These are phyloP conservation scores for Guadua angustifolia DNA, from an alignment of 176 grass and related monocot genomes.

Conservation along the genomic window DNA sequence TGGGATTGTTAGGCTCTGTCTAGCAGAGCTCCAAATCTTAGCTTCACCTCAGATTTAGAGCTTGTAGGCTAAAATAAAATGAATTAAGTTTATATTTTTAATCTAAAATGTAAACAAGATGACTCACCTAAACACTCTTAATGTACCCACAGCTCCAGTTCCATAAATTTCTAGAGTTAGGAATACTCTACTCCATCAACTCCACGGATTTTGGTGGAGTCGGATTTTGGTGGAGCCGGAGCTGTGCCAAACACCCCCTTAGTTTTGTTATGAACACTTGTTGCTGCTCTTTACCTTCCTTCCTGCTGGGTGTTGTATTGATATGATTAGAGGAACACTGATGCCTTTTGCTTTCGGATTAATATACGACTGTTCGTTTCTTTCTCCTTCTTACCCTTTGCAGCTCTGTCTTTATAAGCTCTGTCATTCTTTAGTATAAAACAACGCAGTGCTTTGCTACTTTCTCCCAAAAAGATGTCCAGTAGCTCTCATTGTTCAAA, in stretches of 20 bases:
- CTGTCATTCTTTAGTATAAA: not conserved
- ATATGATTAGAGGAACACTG: not conserved
- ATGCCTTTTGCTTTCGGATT: not conserved
- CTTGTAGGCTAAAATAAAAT: too few relatives aligned
- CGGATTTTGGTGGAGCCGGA: too few relatives aligned
- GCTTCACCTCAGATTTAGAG: too few relatives aligned
- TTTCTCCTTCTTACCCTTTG: not conserved
- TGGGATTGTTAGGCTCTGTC: not conserved
- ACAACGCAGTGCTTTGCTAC: not conserved
- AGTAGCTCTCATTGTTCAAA: conserved; percentile 21
- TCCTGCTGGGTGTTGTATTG: not conserved
- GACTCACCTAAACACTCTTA: too few relatives aligned
- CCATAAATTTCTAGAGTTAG: too few relatives aligned
- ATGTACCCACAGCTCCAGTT: too few relatives aligned
- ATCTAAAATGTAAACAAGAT: too few relatives aligned
- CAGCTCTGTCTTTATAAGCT: not conserved
- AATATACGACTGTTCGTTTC: not conserved
- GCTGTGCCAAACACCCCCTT: too few relatives aligned
- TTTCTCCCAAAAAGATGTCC: not conserved
- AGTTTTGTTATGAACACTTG: not conserved
- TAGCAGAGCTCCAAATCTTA: too few relatives aligned
- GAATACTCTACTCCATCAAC: too few relatives aligned
- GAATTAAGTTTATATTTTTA: too few relatives aligned
- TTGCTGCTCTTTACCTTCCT: not conserved
- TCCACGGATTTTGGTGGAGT: too few relatives aligned